A percentile compares a stretch with the other conserved stretches of the same genome.
Evolutionary conservation across 441 rosid species (phyloP).

Genomic region (Macaranga tanarius): DNA sequence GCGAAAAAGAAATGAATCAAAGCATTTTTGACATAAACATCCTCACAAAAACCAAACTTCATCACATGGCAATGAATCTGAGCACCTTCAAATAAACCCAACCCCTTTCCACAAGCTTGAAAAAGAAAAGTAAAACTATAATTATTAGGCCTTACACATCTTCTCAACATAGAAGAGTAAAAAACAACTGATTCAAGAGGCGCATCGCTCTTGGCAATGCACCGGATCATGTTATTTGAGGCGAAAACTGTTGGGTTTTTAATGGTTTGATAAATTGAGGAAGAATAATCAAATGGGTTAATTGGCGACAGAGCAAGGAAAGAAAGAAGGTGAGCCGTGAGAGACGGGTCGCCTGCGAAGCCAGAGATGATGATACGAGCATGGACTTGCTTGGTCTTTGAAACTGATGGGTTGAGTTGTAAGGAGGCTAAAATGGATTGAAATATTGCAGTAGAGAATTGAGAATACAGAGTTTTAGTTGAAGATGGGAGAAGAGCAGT

Average conservation of each 20-base stretch:
- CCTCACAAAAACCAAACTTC: slow-evolving; percentile 29
- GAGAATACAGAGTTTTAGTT: no score
- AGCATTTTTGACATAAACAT: slow-evolving; percentile 34
- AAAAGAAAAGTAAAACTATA: slow-evolving; percentile 30
- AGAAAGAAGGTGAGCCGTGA: slow-evolving; percentile 24
- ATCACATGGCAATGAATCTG: slow-evolving; percentile 31
- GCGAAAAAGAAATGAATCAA: slow-evolving; percentile 34
- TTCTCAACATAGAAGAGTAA: slow-evolving; percentile 22
- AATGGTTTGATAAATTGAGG: slow-evolving; percentile 20
- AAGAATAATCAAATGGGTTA: slow-evolving; percentile 20
- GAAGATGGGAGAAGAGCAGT: background rate
- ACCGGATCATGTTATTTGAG: slow-evolving; percentile 33
- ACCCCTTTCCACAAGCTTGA: slow-evolving; percentile 30
- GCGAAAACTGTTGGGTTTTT: slow-evolving; percentile 21
- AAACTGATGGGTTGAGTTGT: slow-evolving; percentile 1
- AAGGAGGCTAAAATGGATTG: background rate
- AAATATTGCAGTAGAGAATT: background rate
- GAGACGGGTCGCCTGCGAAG: slow-evolving; percentile 6
- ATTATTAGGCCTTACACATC: slow-evolving; percentile 24
- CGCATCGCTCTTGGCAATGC: slow-evolving; percentile 23
- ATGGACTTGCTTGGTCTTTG: slow-evolving; percentile 28
- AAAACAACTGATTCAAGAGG: slow-evolving; percentile 23
- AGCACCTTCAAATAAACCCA: slow-evolving; percentile 25
- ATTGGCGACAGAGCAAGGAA: slow-evolving; percentile 25
- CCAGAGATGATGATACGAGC: slow-evolving; percentile 30